Conservation (phyloP, 1,139 yeast genomes). For the Entelexis sorbosivorans region DNA sequence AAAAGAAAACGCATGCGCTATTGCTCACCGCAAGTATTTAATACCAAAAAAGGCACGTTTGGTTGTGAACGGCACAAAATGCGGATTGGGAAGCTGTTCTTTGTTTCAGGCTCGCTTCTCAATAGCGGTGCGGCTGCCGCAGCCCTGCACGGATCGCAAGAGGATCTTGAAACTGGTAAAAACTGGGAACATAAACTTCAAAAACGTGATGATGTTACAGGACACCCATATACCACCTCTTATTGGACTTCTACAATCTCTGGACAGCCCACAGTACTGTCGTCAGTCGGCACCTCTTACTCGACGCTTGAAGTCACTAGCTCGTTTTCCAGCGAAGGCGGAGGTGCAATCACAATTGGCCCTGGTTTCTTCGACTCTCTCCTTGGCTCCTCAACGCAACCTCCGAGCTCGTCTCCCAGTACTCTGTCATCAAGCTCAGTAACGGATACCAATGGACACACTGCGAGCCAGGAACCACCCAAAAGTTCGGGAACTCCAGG, state of each 20-base stretch:
- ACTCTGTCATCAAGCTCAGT: no score
- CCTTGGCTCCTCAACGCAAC: no score
- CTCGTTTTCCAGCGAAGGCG: neutral
- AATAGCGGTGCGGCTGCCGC: no score
- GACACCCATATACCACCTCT: neutral
- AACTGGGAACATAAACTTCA: neutral
- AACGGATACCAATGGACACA: no score
- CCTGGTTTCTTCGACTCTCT: neutral
- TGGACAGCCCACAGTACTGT: neutral
- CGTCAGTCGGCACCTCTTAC: neutral
- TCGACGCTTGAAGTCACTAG: neutral
- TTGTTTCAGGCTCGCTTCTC: neutral
- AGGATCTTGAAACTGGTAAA: no score
- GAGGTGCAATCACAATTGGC: neutral
- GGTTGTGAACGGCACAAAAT: no score
- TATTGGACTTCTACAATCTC: neutral
- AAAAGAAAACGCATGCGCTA: neutral
- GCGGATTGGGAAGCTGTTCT: neutral
- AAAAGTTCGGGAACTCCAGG: no score
- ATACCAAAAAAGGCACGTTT: neutral
- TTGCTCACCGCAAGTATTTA: neutral
- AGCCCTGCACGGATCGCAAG: no score
- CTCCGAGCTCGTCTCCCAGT: no score
- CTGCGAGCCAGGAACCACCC: no score
- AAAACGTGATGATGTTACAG: neutral